Evolutionary conservation across 2,329 filamentous ascomycete species (phyloP), one percentile per base, ranked within the genome.

Genomic region (Fonsecaea multimorphosa): DNA sequence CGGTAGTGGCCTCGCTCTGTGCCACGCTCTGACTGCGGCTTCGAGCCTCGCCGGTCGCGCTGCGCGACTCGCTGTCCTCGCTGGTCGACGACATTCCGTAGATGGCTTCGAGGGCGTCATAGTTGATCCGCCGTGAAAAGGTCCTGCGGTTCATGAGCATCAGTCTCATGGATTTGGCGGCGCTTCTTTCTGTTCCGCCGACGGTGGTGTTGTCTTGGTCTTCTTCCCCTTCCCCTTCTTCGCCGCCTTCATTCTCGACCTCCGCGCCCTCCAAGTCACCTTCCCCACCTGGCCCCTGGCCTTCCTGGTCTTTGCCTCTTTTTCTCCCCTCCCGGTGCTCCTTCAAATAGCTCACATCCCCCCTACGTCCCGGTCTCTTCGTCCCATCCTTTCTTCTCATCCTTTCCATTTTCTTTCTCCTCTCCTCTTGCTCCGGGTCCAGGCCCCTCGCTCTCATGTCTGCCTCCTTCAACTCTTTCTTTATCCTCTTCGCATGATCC

Each of bases 401-500:
- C 63, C 68, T 69, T 8, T 64, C 74, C 70, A 71, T 73, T 70
- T 32, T 59, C 58, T 54, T 57, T 55, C 36, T 76, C 70, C 12
- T 73, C 73, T 3, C 74, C 46, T 70, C 67, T 40, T 68, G 58
- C 12, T 58, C 69, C 2, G 71, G 71, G 46, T 72, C 70, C 6
- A 78, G 76, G 34, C 78, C 78, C 46, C 69, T 74, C 49, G 74
- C 75, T 16, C 74, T 72, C 60, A 82, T 81, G 36, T 81, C 80
- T 12, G 82, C 83, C 67, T 85, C 83, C n/a, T 82, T 82, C 19
- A 87, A 77, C 38, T 93, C 91, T 65, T 88, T 86, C 44, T 90
- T 86, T 63, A 96, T 89, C 6, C 90, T 84, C 77, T 95, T 96
- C 66, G 91, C 88, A 74, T 97, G 93, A 74, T 96, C 90, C 56